phyloP scores from a whole-genome alignment of 2,329 filamentous ascomycete species.

The Colletotrichum lini region DNA sequence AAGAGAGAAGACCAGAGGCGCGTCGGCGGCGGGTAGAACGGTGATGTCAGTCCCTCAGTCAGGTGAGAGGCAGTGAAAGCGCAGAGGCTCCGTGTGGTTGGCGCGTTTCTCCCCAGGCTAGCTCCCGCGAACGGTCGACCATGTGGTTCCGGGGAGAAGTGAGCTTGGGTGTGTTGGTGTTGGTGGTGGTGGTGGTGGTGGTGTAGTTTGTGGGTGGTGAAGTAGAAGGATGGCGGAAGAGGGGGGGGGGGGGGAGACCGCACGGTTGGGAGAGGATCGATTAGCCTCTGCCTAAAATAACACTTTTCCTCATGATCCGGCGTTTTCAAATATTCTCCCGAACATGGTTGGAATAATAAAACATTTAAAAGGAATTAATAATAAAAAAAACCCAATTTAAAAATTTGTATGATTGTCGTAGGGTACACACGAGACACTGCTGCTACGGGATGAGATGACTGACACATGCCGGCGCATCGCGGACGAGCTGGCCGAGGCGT shows the following conservation, averaged over 20 bases:
- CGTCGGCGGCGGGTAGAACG: conserved; percentile 28
- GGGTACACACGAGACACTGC: too few species aligned
- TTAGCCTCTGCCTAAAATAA: conserved; percentile 30
- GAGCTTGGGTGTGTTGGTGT: conserved; percentile 10
- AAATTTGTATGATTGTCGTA: background rate
- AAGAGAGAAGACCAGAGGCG: background rate
- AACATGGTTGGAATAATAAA: background rate
- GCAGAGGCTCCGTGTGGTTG: conserved; percentile 18
- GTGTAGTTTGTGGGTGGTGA: too few species aligned
- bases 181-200: background rate
- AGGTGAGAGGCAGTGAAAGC: conserved; percentile 20
- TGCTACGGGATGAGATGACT: conserved; percentile 28
- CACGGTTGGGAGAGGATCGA: conserved; percentile 22
- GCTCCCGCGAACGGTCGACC: conserved; percentile 28
- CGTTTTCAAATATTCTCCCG: conserved; percentile 14
- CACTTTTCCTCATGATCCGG: conserved; percentile 6
- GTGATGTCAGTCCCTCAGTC: conserved; percentile 40
- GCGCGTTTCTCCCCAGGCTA: conserved; percentile 21
- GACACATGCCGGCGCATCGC: conserved; percentile 23
- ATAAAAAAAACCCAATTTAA: background rate
- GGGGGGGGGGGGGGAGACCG: background rate
- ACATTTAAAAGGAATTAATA: background rate
- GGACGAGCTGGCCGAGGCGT: background rate
- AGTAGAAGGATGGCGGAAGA: conserved; percentile 12
- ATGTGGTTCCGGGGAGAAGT: conserved; percentile 33